These are phyloP conservation scores for Berberis vulgaris DNA, from an alignment of 164 flowering plant genomes.

Conservation along the genomic window DNA sequence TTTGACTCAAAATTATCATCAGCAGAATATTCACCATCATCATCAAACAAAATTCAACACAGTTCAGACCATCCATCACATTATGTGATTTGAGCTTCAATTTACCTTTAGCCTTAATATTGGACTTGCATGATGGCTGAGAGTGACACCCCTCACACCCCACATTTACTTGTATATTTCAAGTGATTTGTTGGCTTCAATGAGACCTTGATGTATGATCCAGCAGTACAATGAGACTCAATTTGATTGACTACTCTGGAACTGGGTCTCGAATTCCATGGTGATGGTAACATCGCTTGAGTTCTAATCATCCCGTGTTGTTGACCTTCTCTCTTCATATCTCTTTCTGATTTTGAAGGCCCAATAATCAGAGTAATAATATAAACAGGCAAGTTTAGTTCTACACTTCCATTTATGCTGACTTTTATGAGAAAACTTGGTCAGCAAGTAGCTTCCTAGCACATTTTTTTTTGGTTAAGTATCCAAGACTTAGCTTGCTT, in stretches of 20 bases:
- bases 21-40: slow-evolving; percentile 17
- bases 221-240: slow-evolving; percentile 45
- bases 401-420: neutral
- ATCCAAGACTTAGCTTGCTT: neutral
- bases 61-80: slow-evolving; percentile 11
- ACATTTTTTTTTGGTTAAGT: neutral
- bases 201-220: slow-evolving; percentile 45
- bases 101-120: slow-evolving; percentile 50
- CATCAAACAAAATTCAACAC: slow-evolving; percentile 25
- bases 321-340: slow-evolving; percentile 72
- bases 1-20: slow-evolving; percentile 31
- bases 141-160: slow-evolving; percentile 41
- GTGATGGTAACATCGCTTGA: slow-evolving; percentile 24
- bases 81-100: slow-evolving; percentile 28
- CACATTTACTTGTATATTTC: slow-evolving; percentile 67
- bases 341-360: neutral
- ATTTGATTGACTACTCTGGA: slow-evolving; percentile 22
- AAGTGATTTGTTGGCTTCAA: slow-evolving; percentile 80
- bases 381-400: neutral
- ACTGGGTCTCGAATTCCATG: slow-evolving; percentile 21
- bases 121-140: slow-evolving; percentile 44
- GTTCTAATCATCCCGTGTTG: slow-evolving; percentile 61
- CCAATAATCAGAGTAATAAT: neutral
- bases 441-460: neutral
- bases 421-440: neutral